Evolutionary conservation across 192 early-diverging fungal species (phyloP).

Genomic region (Backusella sp.): DNA sequence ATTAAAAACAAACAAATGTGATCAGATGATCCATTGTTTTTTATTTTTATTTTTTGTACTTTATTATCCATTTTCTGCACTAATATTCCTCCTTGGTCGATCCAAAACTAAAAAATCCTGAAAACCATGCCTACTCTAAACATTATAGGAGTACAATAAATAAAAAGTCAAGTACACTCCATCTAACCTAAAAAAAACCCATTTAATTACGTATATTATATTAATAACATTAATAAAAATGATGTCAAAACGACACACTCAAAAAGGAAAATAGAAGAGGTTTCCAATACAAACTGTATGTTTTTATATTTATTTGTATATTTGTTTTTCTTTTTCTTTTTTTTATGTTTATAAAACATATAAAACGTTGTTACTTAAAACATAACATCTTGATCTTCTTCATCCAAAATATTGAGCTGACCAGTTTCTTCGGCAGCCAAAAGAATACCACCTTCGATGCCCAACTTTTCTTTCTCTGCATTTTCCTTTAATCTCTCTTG

Average conservation of each 20-base stretch:
- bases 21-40: background rate
- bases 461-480: constrained; percentile 12
- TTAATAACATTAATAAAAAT: no score
- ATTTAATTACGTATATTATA: no score
- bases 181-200: background rate
- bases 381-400: constrained; percentile 36
- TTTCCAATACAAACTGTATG: no score
- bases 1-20: background rate
- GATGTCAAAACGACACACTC: no score
- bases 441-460: constrained; percentile 3
- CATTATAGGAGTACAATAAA: background rate
- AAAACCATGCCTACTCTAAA: background rate
- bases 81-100: background rate
- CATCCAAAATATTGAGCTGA: constrained; percentile 33
- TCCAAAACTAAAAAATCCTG: background rate
- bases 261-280: background rate
- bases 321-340: no score
- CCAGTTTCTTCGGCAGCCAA: constrained; percentile 35
- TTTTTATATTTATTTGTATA: background rate
- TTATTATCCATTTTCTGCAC: background rate
- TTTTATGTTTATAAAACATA: background rate
- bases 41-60: background rate
- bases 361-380: constrained; percentile 7
- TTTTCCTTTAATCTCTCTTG: constrained; percentile 26
- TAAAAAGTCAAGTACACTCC: background rate